Conservation (phyloP, 202 grass and related monocot species). For the Eragrostis tef region DNA sequence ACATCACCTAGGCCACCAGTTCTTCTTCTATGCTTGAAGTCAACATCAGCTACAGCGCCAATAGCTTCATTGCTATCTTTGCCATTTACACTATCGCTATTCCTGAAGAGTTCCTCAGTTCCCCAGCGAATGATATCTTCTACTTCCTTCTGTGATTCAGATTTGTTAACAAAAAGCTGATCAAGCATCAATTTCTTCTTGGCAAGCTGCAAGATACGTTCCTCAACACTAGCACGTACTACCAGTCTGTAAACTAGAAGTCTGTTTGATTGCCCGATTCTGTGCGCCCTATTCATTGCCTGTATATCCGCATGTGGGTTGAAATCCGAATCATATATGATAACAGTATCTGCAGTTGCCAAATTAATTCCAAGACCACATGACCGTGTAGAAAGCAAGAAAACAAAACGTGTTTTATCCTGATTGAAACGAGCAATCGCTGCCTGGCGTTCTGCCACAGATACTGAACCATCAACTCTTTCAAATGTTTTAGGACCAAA, state of each 20-base stretch:
- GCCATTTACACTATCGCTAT: constrained; percentile 56
- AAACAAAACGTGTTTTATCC: constrained; percentile 93
- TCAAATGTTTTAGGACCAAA: constrained; percentile 86
- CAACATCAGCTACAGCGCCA: constrained; percentile 59
- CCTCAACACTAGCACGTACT: constrained; percentile 95
- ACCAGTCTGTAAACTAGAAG: constrained; percentile 99
- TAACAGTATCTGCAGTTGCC: constrained; percentile 95
- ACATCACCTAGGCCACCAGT: constrained; percentile 94
- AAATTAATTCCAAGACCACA: constrained; percentile 98
- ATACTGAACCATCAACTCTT: constrained; percentile 91
- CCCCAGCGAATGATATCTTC: constrained; percentile 99
- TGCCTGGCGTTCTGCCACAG: constrained; percentile 82
- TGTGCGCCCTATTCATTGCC: constrained; percentile 97
- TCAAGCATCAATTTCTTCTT: constrained; percentile 99
- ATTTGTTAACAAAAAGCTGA: constrained; percentile 98
- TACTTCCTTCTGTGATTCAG: constrained; percentile 94
- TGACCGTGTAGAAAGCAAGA: constrained; percentile 91
- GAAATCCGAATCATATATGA: constrained; percentile 99
- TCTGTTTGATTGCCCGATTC: constrained; percentile 95
- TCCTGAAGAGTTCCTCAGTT: constrained; percentile 96
- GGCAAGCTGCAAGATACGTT: constrained; percentile 96
- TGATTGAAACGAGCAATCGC: constrained; percentile 92
- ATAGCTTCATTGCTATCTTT: constrained; percentile 73
- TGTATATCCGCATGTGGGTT: constrained; percentile 99
- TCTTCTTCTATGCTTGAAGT: constrained; percentile 86